Evolutionary conservation across 306 rosid species (phyloP).

Genomic region (Styphnolobium japonicum): DNA sequence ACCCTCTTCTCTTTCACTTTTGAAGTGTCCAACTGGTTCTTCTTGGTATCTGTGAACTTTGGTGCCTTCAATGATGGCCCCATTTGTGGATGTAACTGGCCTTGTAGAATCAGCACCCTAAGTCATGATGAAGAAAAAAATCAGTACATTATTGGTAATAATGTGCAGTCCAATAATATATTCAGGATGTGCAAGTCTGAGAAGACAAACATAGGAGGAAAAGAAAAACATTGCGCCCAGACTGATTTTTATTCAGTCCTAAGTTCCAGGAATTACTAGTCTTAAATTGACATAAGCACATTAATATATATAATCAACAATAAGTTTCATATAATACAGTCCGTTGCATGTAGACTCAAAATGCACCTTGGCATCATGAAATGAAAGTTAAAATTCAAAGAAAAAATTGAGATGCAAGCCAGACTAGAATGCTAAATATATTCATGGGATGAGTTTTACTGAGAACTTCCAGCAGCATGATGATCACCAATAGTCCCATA

Average conservation of each 20-base stretch:
- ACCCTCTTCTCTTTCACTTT: conserved; percentile 94
- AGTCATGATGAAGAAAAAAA: conserved; percentile 20
- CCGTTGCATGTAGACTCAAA: background rate
- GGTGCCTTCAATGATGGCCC: conserved; percentile 42
- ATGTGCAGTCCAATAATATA: background rate
- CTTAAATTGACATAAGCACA: background rate
- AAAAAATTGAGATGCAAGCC: background rate
- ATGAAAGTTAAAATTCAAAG: background rate
- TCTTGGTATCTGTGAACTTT: conserved; percentile 57
- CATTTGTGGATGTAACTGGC: conserved; percentile 57
- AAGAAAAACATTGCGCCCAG: background rate
- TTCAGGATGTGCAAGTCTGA: background rate
- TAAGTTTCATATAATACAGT: background rate
- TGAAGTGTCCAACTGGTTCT: conserved; percentile 68
- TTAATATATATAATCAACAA: background rate
- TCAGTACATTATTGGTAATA: conserved; percentile 5
- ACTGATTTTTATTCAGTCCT: background rate
- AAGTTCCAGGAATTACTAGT: background rate
- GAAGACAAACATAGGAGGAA: background rate
- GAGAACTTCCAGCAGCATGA: conserved; percentile 1
- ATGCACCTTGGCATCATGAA: background rate
- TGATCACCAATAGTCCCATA: background rate
- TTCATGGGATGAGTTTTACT: background rate
- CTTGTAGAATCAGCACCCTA: conserved; percentile 80
- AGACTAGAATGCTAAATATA: background rate